Evolutionary conservation across 768 basidiomycete species (phyloP).

Genomic region (Cystofilobasidium capitatum): DNA sequence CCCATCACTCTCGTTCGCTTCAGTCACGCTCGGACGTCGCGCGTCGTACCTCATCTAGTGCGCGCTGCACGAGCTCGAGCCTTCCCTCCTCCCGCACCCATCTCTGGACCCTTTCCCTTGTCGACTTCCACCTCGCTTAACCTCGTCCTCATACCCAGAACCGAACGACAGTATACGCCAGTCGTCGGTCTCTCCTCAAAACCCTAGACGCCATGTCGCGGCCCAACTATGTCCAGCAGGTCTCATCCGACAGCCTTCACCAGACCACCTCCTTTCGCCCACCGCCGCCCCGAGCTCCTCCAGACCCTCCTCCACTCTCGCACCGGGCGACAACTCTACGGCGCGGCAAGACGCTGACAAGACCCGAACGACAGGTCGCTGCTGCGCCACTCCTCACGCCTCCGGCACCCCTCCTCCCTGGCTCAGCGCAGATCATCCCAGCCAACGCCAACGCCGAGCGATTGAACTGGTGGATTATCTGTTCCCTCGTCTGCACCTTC

Average conservation of each 20-base stretch:
- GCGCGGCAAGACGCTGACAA: conserved; percentile 88
- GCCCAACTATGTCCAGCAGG: not conserved
- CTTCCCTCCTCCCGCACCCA: too few species aligned
- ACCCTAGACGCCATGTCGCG: not conserved
- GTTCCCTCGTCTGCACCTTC: conserved; percentile 68
- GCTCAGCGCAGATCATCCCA: conserved; percentile 24
- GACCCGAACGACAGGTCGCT: conserved; percentile 88
- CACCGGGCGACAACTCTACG: conserved; percentile 20
- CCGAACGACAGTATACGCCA: not conserved
- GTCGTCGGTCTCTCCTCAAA: not conserved
- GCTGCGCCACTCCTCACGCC: conserved; percentile 91
- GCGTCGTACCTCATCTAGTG: too few species aligned
- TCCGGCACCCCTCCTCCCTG: conserved; percentile 44
- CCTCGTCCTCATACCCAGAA: too few species aligned
- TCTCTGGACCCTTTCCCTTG: too few species aligned
- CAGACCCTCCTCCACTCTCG: conserved; percentile 2
- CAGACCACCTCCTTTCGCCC: not conserved
- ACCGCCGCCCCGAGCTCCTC: conserved; percentile 16
- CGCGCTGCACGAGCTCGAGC: too few species aligned
- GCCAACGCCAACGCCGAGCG: conserved; percentile 24
- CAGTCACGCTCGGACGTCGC: too few species aligned
- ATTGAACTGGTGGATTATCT: conserved; percentile 62
- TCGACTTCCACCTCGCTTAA: too few species aligned
- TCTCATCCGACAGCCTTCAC: not conserved
- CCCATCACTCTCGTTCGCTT: too few species aligned